Base-by-base conservation (phyloP, 1,139 yeast genomes). In the Candida buenavistaensis region DNA sequence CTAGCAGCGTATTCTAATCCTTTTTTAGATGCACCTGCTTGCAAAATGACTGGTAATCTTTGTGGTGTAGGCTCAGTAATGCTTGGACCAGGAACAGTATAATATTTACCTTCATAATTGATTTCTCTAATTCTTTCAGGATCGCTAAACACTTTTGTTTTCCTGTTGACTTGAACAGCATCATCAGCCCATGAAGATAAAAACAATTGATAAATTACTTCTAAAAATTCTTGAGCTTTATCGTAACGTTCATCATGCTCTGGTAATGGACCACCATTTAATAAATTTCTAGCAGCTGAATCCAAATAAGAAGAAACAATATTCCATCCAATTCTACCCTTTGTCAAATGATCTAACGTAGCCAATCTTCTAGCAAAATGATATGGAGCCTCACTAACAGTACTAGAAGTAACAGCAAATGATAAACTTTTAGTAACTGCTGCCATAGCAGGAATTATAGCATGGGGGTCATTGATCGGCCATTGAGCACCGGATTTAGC, bases 311-410 rank as follows among this genome's bases (percentile, higher is more conserved):
- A 60, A 3, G 72, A 61, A 19, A 68, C 72, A 16, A 68, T 56
- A 41, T 68, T 68, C 73, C 73, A 68, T 4, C 73, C 75, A 37
- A 68, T 57, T 51, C 75, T 57, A 9, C 74, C 75, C 23, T 61
- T 62, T 9, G 73, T 61, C 33, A 68, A 57, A 35, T 66, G 68
- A 41, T 66, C 72, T 30, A 67, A 50, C 0, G 72, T 64, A 6
- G 72, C 72, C 39, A 65, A 48, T 43, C 73, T 54, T 48, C 75
- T 61, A 6, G 71, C 62, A 34, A 68, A 62, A 46, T 65, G 72
- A 41, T 65, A 68, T 1, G 75, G 75, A 13, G 65, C 63, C 43
- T 69, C 75, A 38, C 67, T 62, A 26, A 69, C 61, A 2, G 75
- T 67, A 10, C 69, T 61, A 33, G 65, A 63, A 12, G 73, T 67